Evolutionary conservation across 768 basidiomycete species (phyloP).

Genomic region (Phanerochaete sordida): DNA sequence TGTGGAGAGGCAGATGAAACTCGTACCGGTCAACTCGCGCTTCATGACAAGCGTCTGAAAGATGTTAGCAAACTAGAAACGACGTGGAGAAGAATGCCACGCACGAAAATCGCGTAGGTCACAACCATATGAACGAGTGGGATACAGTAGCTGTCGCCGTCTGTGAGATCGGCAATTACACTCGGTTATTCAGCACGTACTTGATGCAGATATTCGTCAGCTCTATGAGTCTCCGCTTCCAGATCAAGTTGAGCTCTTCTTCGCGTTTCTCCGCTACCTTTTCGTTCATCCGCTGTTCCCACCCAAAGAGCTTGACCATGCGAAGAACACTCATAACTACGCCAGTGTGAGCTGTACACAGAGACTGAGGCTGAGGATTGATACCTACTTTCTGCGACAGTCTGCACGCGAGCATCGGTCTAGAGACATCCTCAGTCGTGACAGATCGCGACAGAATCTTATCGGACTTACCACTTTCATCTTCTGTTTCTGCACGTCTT

Average conservation of each 20-base stretch:
- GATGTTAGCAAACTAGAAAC: not conserved
- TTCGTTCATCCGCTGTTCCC: slow-evolving; percentile 42
- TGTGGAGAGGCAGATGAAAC: not conserved
- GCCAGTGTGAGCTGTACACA: too few species aligned
- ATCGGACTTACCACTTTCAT: slow-evolving; percentile 34
- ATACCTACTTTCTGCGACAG: slow-evolving; percentile 37
- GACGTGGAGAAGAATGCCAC: slow-evolving; percentile 14
- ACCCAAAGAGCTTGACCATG: slow-evolving; percentile 45
- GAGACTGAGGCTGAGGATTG: too few species aligned
- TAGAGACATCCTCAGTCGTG: slow-evolving; percentile 7
- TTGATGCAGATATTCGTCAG: slow-evolving; percentile 41
- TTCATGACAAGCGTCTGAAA: slow-evolving; percentile 33
- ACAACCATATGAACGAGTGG: slow-evolving; percentile 61
- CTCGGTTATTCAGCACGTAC: slow-evolving; percentile 29
- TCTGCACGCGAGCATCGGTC: slow-evolving; percentile 45
- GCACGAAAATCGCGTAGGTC: slow-evolving; percentile 54
- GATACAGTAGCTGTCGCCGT: slow-evolving; percentile 49
- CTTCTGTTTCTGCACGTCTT: slow-evolving; percentile 32
- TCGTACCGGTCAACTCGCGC: slow-evolving; percentile 27
- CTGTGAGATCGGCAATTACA: not conserved
- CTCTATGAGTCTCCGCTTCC: slow-evolving; percentile 48
- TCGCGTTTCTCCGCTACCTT: slow-evolving; percentile 52
- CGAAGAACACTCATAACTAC: slow-evolving; percentile 31
- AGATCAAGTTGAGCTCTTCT: slow-evolving; percentile 52
- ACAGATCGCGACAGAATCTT: slow-evolving; percentile 11